phyloP scores from a whole-genome alignment of 176 grass and related monocot species.

The Rhynchospora tenuis region DNA sequence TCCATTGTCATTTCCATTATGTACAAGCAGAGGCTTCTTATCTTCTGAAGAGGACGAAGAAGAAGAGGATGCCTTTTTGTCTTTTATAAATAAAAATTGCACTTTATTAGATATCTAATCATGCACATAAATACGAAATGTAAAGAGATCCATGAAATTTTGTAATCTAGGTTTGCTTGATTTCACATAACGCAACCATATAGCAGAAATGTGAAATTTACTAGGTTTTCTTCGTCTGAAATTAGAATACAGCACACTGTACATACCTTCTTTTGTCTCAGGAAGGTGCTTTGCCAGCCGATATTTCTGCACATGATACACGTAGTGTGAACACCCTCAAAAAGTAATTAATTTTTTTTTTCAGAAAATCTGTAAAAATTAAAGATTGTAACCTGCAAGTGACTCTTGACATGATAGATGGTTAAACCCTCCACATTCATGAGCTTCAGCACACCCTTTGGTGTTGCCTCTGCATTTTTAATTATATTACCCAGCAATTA shows the following conservation, averaged over 20 bases:
- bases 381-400: slow-evolving; percentile 60
- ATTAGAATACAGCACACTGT: background rate
- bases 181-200: background rate
- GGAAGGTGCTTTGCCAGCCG: slow-evolving; percentile 57
- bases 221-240: background rate
- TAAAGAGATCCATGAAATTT: background rate
- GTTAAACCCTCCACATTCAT: slow-evolving; percentile 87
- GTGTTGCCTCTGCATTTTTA: slow-evolving; percentile 67
- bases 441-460: slow-evolving; percentile 80
- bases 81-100: slow-evolving; percentile 29
- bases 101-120: background rate
- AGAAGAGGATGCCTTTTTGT: slow-evolving; percentile 31
- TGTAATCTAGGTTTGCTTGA: background rate
- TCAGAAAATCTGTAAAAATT: background rate
- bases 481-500: slow-evolving; percentile 4
- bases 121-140: background rate
- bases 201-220: background rate
- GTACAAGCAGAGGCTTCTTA: slow-evolving; percentile 32
- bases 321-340: background rate
- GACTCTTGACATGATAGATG: slow-evolving; percentile 94
- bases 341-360: background rate
- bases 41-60: slow-evolving; percentile 39
- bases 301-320: slow-evolving; percentile 54
- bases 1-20: slow-evolving; percentile 19
- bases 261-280: slow-evolving; percentile 71